These are phyloP conservation scores for Diaporthe ilicicola DNA, from an alignment of 2,329 filamentous ascomycete genomes.

Conservation along the genomic window DNA sequence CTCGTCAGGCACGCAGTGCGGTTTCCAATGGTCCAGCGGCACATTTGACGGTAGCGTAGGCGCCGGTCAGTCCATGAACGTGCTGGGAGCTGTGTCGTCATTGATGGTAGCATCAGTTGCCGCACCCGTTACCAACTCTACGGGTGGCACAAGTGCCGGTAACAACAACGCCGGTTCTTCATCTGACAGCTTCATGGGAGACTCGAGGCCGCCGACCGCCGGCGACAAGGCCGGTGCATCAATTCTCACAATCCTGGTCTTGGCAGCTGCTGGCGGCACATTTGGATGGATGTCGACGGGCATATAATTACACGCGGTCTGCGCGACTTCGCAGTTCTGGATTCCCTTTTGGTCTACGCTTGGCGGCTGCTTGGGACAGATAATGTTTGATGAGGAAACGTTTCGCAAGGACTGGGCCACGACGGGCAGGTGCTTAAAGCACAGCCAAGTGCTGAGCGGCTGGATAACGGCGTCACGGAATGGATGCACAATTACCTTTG, in stretches of 20 bases:
- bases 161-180: conserved; percentile 38
- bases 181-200: conserved; percentile 36
- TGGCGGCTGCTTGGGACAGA: not conserved
- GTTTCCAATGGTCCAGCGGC: conserved; percentile 59
- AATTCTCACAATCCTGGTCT: conserved; percentile 38
- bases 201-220: conserved; percentile 38
- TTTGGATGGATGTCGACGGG: conserved; percentile 45
- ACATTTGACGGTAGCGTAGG: conserved; percentile 59
- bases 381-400: conserved; percentile 15
- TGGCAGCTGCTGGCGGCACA: conserved; percentile 38
- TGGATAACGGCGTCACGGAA: conserved; percentile 19
- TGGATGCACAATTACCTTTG: not conserved
- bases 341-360: not conserved
- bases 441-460: not conserved
- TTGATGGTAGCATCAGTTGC: conserved; percentile 46
- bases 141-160: conserved; percentile 40
- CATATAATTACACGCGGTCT: conserved; percentile 10
- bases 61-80: conserved; percentile 65
- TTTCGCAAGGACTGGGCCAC: not conserved
- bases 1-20: conserved; percentile 53
- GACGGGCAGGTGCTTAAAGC: not conserved
- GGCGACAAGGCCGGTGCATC: conserved; percentile 42
- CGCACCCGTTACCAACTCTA: conserved; percentile 35
- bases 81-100: conserved; percentile 58
- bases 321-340: not conserved